Conservation (phyloP, 352 stramenopile genomes). For the Thalassiosira hispida region DNA sequence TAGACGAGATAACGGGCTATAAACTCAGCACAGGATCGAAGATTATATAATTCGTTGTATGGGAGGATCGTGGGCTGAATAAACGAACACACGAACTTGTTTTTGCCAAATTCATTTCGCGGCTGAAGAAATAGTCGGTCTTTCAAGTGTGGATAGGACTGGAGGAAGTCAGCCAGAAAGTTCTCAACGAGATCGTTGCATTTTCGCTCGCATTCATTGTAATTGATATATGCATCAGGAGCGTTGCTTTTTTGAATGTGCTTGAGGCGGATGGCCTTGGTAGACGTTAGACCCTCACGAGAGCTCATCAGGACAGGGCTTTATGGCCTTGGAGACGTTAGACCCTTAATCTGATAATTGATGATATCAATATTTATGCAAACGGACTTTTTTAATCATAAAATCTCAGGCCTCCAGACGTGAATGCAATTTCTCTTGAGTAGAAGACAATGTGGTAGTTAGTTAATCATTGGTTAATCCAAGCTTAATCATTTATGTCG, state of each 20-base stretch:
- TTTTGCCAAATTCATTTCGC: constrained; percentile 43
- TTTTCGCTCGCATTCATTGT: constrained; percentile 30
- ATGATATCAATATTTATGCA: too few relatives aligned
- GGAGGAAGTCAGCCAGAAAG: constrained; percentile 19
- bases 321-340: too few relatives aligned
- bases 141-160: constrained; percentile 31
- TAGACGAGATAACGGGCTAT: constrained; percentile 92
- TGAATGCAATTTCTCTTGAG: too few relatives aligned
- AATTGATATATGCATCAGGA: constrained; percentile 20
- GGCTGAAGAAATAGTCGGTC: constrained; percentile 33
- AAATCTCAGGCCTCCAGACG: too few relatives aligned
- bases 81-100: constrained; percentile 95
- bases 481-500: too few relatives aligned
- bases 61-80: constrained; percentile 92
- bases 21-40: constrained; percentile 88
- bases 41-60: constrained; percentile 91
- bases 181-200: constrained; percentile 21
- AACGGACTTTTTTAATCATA: too few relatives aligned
- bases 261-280: constrained; percentile 25
- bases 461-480: too few relatives aligned
- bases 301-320: too few relatives aligned
- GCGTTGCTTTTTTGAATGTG: neutral
- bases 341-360: too few relatives aligned
- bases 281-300: constrained; percentile 29
- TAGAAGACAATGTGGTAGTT: too few relatives aligned